Base-by-base conservation (phyloP, 257 asterid species). In the Rhazya stricta region DNA sequence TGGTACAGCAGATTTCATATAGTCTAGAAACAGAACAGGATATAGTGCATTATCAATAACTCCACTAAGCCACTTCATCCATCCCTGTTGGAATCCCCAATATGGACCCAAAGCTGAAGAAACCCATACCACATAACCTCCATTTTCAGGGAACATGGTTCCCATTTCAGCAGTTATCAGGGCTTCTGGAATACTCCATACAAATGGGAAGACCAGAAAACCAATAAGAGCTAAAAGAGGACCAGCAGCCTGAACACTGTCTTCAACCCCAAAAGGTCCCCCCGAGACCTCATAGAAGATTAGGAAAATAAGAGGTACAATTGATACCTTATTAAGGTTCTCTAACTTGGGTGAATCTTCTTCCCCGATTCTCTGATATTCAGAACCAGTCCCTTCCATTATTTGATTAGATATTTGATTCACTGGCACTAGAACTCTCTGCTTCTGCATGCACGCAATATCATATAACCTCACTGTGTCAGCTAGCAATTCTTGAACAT, bases 11-110 rank as follows among this genome's bases (percentile, higher is more conserved):
- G 91, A 88, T 73, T 86, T 90, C 76, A 90, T 73, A 83, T 90
- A 88, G 60, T 90, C 91, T 19, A 90, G 61, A 80, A 90, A 90
- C 73, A 88, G 69, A 69, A 88, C 88, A 6, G 96, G 91, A 77
- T 86, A 89, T 4, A 89, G 81, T 7, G 96, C 96, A 67, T 90
- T 88, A 75, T 85, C 93, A 77, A 88, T 85, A 29, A 88, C 96
- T 32, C 93, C 94, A 75, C 89, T 84, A 34, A 90, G 78, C 94
- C 94, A 88, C 63, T 90, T 90, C 89, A 87, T 80, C 92, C 93
- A 90, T 23, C 86, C 86, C 77, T 83, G 81, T 45, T 83, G 84
- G 57, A 83, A 83, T 0, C 86, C 80, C 86, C 86, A 79, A 46
- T 61, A 79, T 3, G 82, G 80, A 12, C 86, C 86, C 81, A 83